Evolutionary conservation across 108 stramenopile species (phyloP), one percentile per base, ranked within the genome.

Genomic region (Nannochloropsis salina): DNA sequence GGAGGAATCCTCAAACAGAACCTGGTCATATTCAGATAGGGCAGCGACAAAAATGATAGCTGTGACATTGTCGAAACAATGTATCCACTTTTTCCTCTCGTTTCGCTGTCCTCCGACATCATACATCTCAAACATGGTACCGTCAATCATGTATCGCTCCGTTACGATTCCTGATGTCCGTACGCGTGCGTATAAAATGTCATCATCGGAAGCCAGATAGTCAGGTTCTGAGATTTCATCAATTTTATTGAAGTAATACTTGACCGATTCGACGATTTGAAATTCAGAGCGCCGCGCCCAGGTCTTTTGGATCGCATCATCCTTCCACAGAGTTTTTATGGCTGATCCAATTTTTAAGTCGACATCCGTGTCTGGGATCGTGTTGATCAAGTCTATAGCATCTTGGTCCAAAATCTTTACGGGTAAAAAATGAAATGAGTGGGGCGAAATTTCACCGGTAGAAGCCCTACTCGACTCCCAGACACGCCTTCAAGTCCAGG

Each of bases 31-130:
- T 90, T 94, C 94, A 42, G 87, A 89, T 8, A 94, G 83, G 41
- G 94, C 92, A 4, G 94, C 94, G 79, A 94, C 94, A 61, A 94
- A 94, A 80, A 94, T 93, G 22, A 94, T 90, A 11, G 93, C 94
- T 42, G 93, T 94, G n/a, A 94, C 93, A 80, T 90, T 89, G 44
- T 93, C 93, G 85, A 93, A 93, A 61, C 90, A 91, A 83, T 92
- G 91, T 84, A 92, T 92, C 92, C 92, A 92, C 74, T 92, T 92
- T 85, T 90, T 92, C 12, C 92, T 89, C 90, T 92, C 92, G 87
- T 92, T 92, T n/a, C 92, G 81, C 74, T 92, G 92, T 6, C 92
- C 92, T 15, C 92, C 92, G 44, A 92, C 92, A 80, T 92, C 92
- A 85, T 92, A 92, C 91, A 92, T 92, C 89, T 92, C 89, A 43